A percentile compares a stretch with the other conserved stretches of the same genome.
Conservation (phyloP, 1,284 basidiomycete genomes). For the Ustilago vetiveriae region DNA sequence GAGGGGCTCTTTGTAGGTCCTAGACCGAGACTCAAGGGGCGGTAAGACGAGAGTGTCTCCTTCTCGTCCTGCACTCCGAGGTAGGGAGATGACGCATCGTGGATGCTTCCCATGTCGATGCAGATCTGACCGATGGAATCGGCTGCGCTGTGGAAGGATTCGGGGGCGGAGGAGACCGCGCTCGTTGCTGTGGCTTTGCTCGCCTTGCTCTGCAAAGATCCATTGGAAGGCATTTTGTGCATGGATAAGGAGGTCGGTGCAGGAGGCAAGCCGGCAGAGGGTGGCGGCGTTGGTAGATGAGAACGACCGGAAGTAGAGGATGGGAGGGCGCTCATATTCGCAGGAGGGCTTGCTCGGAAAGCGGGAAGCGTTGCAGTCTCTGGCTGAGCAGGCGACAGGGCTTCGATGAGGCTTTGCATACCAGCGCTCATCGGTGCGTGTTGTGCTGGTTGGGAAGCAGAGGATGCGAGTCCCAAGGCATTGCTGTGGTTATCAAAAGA, state of each 20-base stretch:
- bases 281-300: constrained; percentile 34
- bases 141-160: constrained; percentile 38
- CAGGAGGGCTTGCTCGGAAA: constrained; percentile 16
- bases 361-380: constrained; percentile 22
- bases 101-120: constrained; percentile 28
- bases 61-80: constrained; percentile 5
- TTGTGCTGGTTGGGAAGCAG: neutral
- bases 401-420: constrained; percentile 28
- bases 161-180: constrained; percentile 4
- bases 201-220: constrained; percentile 37
- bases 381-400: constrained; percentile 27
- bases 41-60: constrained; percentile 13
- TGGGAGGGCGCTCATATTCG: constrained; percentile 5
- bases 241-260: constrained; percentile 26
- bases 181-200: constrained; percentile 16
- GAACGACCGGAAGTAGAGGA: constrained; percentile 14
- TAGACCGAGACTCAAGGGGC: constrained; percentile 47
- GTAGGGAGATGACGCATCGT: constrained; percentile 8
- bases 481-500: constrained; percentile 22
- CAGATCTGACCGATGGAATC: constrained; percentile 31
- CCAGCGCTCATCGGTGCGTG: constrained; percentile 18
- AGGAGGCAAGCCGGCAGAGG: constrained; percentile 36
- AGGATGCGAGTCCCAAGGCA: constrained; percentile 4
- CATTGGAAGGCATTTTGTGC: constrained; percentile 29
- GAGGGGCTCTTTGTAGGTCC: constrained; percentile 35